A percentile compares a stretch with the other conserved stretches of the same genome.
Conservation (phyloP, 73 alveolate genomes). For the Symbiodinium natans region DNA sequence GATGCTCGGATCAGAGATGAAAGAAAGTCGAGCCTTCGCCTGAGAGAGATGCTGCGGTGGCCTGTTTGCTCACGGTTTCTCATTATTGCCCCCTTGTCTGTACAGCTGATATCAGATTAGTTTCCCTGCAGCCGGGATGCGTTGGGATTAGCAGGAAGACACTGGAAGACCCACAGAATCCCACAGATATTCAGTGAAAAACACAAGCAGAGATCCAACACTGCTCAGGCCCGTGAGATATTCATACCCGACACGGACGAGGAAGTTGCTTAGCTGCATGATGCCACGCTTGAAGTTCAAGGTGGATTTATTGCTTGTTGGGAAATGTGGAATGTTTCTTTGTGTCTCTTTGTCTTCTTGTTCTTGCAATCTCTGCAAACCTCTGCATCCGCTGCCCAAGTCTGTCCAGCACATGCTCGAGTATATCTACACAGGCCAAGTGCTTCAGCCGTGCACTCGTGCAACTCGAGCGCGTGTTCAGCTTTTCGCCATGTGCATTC, state of each 20-base stretch:
- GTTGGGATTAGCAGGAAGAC: no score
- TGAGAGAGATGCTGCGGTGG: neutral
- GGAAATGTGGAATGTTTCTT: no score
- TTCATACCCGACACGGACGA: conserved; percentile 58
- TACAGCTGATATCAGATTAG: no score
- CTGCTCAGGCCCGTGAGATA: conserved; percentile 73
- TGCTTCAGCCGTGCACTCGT: neutral
- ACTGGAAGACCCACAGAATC: no score
- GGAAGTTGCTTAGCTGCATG: neutral
- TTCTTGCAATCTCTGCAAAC: neutral
- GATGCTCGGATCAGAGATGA: conserved; percentile 81
- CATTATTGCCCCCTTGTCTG: no score
- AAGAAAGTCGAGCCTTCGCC: conserved; percentile 48
- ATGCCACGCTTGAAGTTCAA: neutral
- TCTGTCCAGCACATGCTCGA: conserved; percentile 93
- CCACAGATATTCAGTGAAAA: no score
- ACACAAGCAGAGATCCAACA: no score
- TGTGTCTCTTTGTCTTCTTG: no score
- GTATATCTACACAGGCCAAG: conserved; percentile 82
- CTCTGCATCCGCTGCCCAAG: neutral
- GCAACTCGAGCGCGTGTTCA: neutral
- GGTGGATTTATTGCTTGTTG: neutral
- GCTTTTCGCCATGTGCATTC: neutral
- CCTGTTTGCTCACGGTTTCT: neutral
- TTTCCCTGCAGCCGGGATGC: no score